A percentile compares a stretch with the other conserved stretches of the same genome.
Conservation (phyloP, 2,329 filamentous ascomycete genomes). For the Colletotrichum chlorophyti region DNA sequence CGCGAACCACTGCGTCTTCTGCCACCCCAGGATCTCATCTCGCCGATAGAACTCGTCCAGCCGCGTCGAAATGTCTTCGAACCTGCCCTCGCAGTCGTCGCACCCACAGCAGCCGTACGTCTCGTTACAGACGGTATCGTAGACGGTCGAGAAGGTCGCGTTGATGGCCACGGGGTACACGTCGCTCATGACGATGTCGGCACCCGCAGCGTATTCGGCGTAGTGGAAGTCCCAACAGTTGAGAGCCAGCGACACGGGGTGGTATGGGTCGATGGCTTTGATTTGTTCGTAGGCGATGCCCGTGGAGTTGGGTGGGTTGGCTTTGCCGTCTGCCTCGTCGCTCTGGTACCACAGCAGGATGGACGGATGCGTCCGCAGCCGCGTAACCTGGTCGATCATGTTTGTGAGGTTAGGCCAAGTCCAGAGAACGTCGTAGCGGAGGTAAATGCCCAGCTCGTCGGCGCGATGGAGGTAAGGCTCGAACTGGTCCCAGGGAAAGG, state of each 20-base stretch:
- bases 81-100: constrained; percentile 62
- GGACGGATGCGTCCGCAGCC: constrained; percentile 17
- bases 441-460: constrained; percentile 44
- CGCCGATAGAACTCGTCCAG: constrained; percentile 47
- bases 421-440: constrained; percentile 26
- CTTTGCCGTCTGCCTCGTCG: constrained; percentile 26
- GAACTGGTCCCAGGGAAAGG: constrained; percentile 24
- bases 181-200: constrained; percentile 67
- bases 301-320: constrained; percentile 56
- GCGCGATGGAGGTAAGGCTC: constrained; percentile 35
- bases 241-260: constrained; percentile 64
- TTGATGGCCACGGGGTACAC: constrained; percentile 67
- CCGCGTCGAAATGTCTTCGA: constrained; percentile 56
- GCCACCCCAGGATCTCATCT: constrained; percentile 50
- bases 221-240: constrained; percentile 71
- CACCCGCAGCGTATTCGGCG: constrained; percentile 56
- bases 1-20: constrained; percentile 50
- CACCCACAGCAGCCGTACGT: constrained; percentile 70
- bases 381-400: constrained; percentile 20
- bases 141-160: constrained; percentile 56
- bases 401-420: constrained; percentile 18
- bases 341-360: constrained; percentile 27
- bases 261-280: constrained; percentile 62
- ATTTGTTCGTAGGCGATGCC: constrained; percentile 50
- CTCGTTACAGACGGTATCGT: constrained; percentile 61